Conservation (phyloP, 495 filamentous ascomycete genomes). For the Echria macrotheca region DNA sequence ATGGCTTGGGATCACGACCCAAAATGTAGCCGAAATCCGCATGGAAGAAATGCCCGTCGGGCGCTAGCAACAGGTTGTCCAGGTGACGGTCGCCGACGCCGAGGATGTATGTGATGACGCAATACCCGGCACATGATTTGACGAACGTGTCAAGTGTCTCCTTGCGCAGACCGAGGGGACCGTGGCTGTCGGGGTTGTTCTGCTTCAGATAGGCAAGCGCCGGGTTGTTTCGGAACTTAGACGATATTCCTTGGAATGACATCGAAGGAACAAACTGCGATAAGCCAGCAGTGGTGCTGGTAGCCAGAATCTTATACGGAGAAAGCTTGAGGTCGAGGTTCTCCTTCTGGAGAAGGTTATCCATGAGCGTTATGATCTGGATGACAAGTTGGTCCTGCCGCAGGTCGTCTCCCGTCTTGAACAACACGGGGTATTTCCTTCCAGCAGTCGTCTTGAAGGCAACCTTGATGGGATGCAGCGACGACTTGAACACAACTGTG, state of each 20-base stretch:
- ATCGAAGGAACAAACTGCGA: constrained; percentile 88
- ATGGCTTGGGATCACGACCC: constrained; percentile 94
- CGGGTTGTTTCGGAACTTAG: constrained; percentile 70
- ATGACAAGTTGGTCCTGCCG: constrained; percentile 97
- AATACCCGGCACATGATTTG: constrained; percentile 95
- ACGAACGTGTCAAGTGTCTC: constrained; percentile 94
- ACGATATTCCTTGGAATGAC: constrained; percentile 70
- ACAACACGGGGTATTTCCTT: constrained; percentile 80
- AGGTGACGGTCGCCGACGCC: constrained; percentile 95
- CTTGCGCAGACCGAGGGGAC: constrained; percentile 80
- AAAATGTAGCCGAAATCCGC: constrained; percentile 98
- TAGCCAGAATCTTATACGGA: constrained; percentile 94
- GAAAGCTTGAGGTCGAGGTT: constrained; percentile 94
- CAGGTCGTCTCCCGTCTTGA: constrained; percentile 96
- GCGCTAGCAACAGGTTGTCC: constrained; percentile 88
- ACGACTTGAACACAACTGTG: constrained; percentile 90
- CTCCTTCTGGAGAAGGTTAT: constrained; percentile 89
- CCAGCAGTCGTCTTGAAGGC: constrained; percentile 78
- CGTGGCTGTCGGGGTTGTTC: constrained; percentile 82
- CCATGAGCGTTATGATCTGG: constrained; percentile 97
- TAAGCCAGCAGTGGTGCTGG: constrained; percentile 79
- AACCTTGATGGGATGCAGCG: constrained; percentile 82
- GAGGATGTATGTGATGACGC: constrained; percentile 98
- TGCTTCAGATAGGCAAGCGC: constrained; percentile 77
- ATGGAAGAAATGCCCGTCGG: constrained; percentile 95